Evolutionary conservation across 2,329 filamentous ascomycete species (phyloP), one percentile per base, ranked within the genome.

Genomic region (Penicillium sumatraense): DNA sequence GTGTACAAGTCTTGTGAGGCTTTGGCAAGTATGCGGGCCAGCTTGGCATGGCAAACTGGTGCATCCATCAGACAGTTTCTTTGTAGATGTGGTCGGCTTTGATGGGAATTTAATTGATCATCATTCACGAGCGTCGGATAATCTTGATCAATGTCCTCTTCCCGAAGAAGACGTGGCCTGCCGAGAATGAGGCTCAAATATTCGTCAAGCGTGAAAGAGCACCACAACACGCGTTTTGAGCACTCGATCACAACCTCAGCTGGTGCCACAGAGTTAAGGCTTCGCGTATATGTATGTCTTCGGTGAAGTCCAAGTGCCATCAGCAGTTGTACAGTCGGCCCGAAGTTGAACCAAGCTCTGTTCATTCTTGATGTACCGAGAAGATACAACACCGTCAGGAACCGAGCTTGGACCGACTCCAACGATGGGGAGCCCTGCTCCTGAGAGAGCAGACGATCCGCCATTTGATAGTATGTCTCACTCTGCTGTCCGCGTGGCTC

Each of bases 121-220:
- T 59, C 57, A 27, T 59, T 54, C 9, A 59, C 31, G 13, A 45
- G 48, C 1, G 51, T 18, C 1, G 56, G 52, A n/a, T 64, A 52
- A 10, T 63, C 58, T 13, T 60, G 53, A 11, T 67, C 64, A 42
- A 65, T 49, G 23, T 67, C 65, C 16, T 72, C 68, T 11, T 75
- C 67, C 18, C 73, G 67, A 23, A 75, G 65, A 9, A 76, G 53
- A 2, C 69, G 60, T 8, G 74, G 73, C 10, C 73, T 62, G 3
- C 75, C 75, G 6, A 76, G 62, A 7, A 76, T 72, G 8, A 73
- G 63, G 41, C 71, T 73, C 9, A 76, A 54, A 51, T 77, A 77
- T 29, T 70, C 71, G 46, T 77, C 75, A 4, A 77, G 59, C 2
- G 73, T 76, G 24, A 71, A 74, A 2, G 68, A 68, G 18, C 72